phyloP scores from a whole-genome alignment of 208 protist species.

The Vickermania spadyakhi region DNA sequence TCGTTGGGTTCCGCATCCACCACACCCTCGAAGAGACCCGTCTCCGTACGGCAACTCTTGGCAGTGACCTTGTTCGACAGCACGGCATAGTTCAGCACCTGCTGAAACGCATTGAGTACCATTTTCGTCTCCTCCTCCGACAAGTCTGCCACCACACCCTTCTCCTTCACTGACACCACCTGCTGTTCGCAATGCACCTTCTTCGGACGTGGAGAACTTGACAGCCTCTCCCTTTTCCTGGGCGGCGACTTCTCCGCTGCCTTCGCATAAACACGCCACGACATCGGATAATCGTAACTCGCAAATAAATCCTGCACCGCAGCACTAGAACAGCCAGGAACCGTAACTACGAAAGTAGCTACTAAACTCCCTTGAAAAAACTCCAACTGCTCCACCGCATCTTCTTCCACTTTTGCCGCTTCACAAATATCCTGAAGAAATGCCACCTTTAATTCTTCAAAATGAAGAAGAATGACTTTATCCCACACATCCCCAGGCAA shows the following conservation, averaged over 20 bases:
- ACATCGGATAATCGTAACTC: conserved; percentile 1
- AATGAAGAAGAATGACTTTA: background rate
- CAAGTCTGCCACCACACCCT: background rate
- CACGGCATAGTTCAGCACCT: too few relatives aligned
- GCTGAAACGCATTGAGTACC: background rate
- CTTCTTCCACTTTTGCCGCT: background rate
- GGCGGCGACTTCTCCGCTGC: background rate
- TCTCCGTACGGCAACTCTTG: too few relatives aligned
- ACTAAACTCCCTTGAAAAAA: background rate
- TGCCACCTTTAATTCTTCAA: background rate
- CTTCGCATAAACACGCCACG: conserved; percentile 4
- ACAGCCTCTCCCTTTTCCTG: background rate
- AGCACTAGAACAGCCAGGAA: background rate
- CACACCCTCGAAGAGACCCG: too few relatives aligned
- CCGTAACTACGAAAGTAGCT: conserved; percentile 3
- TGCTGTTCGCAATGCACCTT: background rate
- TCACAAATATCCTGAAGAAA: conserved; percentile 8
- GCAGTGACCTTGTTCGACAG: too few relatives aligned
- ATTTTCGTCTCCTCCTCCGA: background rate
- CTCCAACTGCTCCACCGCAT: conserved; percentile 2
- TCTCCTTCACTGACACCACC: background rate
- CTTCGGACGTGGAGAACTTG: background rate
- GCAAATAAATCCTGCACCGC: conserved; percentile 1
- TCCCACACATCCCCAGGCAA: background rate
- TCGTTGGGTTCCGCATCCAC: too few relatives aligned